Base-by-base conservation (phyloP, 495 filamentous ascomycete species). In the Apiosordaria backusii region DNA sequence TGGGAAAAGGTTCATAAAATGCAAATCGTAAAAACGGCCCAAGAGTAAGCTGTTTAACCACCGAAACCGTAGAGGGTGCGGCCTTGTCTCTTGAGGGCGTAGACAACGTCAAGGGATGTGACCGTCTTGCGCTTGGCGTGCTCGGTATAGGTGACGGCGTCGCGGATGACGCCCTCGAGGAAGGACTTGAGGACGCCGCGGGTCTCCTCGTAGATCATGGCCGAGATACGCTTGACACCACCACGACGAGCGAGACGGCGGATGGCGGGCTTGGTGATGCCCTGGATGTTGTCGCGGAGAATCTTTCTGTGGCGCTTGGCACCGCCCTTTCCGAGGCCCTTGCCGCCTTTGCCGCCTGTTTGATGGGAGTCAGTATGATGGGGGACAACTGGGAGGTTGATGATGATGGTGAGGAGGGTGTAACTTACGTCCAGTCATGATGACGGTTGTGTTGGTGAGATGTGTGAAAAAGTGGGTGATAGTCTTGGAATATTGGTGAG, bases 151-250 rank as follows among this genome's bases (percentile, higher is more conserved):
- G 95, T 97, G 85, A 98, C 94, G 67, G 94, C 94, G 70, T 97
- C 94, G 83, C 92, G 92, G 82, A 99, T 99, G 85, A 99, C 96
- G 86, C 94, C 93, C 86, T 99, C 96, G 75, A 99, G 93, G 93
- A 99, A 99, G 84, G 95, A 96, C 92, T 99, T 99, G 76, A 99
- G 90, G 75, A 99, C 96, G 89, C 95, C 93, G 79, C 96, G 96
- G 74, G 96, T 99, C 88, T 99, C 96, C 81, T 99, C 96, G 88
- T 99, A 99, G 90, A 99, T 88, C 86, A 88, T 93, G 81, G 91
- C 91, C 77, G 96, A 98, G 85, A 99, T 99, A 97, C 96, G 95
- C 92, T 99, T 97, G 86, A 97, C 93, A 92, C 93, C 93, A 84
- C 93, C 93, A 92, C 93, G 93, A 81, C 93, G 93, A 66, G 95